Percentiles rank a stretch among this genome's conserved stretches.
Conservation (phyloP, 352 stramenopile genomes). For the Pythium periplocum region DNA sequence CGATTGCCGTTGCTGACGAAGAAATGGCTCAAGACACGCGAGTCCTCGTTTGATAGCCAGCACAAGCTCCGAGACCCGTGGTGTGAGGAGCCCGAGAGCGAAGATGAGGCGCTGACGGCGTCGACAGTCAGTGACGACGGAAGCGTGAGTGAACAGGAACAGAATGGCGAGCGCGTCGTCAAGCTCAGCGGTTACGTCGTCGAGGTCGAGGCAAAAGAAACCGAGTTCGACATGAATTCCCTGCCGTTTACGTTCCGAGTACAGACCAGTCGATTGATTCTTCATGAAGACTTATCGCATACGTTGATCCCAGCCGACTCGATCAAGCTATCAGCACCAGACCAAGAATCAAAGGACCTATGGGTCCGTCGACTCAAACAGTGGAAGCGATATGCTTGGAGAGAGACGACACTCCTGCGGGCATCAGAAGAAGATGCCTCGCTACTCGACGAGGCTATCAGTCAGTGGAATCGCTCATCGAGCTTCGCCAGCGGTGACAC, state of each 20-base stretch:
- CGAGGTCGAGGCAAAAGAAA: conserved; percentile 46
- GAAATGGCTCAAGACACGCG: conserved; percentile 13
- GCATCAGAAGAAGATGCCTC: conserved; percentile 26
- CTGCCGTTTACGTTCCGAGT: conserved; percentile 62
- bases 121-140: conserved; percentile 9
- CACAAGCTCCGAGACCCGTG: conserved; percentile 3
- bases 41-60: conserved; percentile 3
- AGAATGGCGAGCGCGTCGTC: conserved; percentile 33
- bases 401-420: conserved; percentile 38
- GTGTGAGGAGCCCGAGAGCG: background rate
- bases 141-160: conserved; percentile 8
- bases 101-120: conserved; percentile 20
- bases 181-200: conserved; percentile 59
- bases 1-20: conserved; percentile 40
- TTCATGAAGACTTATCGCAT: conserved; percentile 30
- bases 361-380: conserved; percentile 63
- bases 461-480: too few relatives aligned
- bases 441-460: too few relatives aligned
- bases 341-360: conserved; percentile 36
- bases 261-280: conserved; percentile 30
- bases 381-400: conserved; percentile 72
- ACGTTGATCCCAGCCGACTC: conserved; percentile 35
- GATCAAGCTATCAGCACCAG: conserved; percentile 42
- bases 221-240: conserved; percentile 30
- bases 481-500: too few relatives aligned